phyloP scores from a whole-genome alignment of 352 stramenopile species.

The Globisporangium perplexum region DNA sequence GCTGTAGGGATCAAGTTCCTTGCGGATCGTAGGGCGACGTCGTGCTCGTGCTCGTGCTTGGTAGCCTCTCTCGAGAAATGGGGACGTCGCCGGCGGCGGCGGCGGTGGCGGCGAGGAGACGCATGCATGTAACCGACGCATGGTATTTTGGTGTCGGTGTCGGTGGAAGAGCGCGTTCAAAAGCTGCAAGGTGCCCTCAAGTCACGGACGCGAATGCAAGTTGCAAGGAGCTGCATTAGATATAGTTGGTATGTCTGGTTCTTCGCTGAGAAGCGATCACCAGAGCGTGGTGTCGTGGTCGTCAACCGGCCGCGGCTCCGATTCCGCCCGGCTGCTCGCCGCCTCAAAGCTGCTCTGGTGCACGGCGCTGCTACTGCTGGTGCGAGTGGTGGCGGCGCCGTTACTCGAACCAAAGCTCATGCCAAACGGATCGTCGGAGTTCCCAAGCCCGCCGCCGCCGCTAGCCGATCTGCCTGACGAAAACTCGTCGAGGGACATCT shows the following conservation, averaged over 20 bases:
- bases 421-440: background rate
- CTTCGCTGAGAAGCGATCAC: background rate
- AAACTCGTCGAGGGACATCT: conserved; percentile 48
- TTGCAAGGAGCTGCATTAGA: too few relatives aligned
- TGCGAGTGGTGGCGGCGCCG: conserved; percentile 4
- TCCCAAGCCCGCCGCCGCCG: conserved; percentile 16
- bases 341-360: conserved; percentile 3
- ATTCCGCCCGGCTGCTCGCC: background rate
- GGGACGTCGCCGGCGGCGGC: too few relatives aligned
- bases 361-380: background rate
- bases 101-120: too few relatives aligned
- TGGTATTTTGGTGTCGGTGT: too few relatives aligned
- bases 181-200: too few relatives aligned
- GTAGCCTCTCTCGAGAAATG: background rate
- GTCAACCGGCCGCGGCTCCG: conserved; percentile 10
- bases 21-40: too few relatives aligned
- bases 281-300: conserved; percentile 20
- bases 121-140: too few relatives aligned
- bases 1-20: too few relatives aligned
- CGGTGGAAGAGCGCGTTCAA: too few relatives aligned
- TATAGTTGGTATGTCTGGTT: too few relatives aligned
- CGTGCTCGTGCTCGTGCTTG: background rate
- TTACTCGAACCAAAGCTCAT: conserved; percentile 9
- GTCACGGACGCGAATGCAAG: too few relatives aligned
- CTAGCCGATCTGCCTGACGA: conserved; percentile 22